Evolutionary conservation across 768 basidiomycete genomes (phyloP), one percentile per base, ranked within the genome.

Genomic region (Boletus rufocinnamomeus): DNA sequence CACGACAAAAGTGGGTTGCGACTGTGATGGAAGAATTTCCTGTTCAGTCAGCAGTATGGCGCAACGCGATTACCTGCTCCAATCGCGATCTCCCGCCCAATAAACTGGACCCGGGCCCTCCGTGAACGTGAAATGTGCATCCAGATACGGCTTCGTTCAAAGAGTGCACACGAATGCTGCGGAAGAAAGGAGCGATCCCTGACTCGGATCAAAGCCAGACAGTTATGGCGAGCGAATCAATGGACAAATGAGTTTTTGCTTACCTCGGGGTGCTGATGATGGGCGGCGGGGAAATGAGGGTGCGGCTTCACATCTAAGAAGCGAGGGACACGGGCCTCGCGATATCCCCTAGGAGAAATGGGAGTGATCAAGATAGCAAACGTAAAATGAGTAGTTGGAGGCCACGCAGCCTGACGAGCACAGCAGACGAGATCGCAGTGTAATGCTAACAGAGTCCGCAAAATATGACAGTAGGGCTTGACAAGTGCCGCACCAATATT

Each of bases 151-250:
- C 55, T 52, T 59, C 51, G 62, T 50, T 41, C 23, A 40, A 51
- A 48, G 38, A 58, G 52, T 27, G 49, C 45, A 28, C 46, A 52
- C 47, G 58, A 61, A 49, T 54, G 54, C 51, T 56, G 56, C 43
- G 50, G 58, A 55, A 35, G 50, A 56, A 62, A 48, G 44, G 53
- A 60, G 61, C 47, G 27, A 54, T 69, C 66, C 60, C 67, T 69
- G 61, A 66, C 38, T 56, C 68, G 69, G 68, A 69, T 71, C 68
- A 69, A 66, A 63, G 28, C 41, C 48, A 57, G 46, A 62, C 54
- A 54, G 46, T 25, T 30, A 61, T 41, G 53, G 57, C 57, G 51
- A 60, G 28, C 46, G 52, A 56, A 57, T 48, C 45, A 21, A 37
- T 46, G 53, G 32, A 56, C 48, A 58, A 48, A 56, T 54, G 43